Evolutionary conservation across 2,329 filamentous ascomycete genomes (phyloP).

Genomic region (Cladosporium velox): DNA sequence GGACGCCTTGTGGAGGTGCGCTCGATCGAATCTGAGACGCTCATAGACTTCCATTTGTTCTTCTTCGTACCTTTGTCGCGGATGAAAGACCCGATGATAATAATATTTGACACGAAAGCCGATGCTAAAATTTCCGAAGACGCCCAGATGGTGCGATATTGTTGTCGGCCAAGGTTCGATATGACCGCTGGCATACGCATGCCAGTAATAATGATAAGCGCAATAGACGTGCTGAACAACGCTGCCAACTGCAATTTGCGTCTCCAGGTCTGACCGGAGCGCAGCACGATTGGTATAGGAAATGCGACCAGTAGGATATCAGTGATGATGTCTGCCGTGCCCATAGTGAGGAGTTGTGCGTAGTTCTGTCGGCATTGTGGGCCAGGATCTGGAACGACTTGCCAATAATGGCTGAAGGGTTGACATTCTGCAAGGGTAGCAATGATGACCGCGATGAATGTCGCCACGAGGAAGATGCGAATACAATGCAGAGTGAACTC

Average conservation of each 20-base stretch:
- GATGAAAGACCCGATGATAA: constrained; percentile 90
- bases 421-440: constrained; percentile 81
- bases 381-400: constrained; percentile 72
- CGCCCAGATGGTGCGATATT: constrained; percentile 83
- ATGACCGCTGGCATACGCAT: constrained; percentile 83
- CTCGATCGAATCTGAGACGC: constrained; percentile 53
- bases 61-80: constrained; percentile 90
- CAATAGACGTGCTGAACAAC: constrained; percentile 81
- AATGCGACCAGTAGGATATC: constrained; percentile 86
- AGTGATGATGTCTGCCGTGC: constrained; percentile 82
- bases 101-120: constrained; percentile 79
- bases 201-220: constrained; percentile 75
- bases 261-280: constrained; percentile 72
- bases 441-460: constrained; percentile 78
- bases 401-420: constrained; percentile 59
- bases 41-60: constrained; percentile 68
- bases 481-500: constrained; percentile 70
- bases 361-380: constrained; percentile 83
- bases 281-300: constrained; percentile 83
- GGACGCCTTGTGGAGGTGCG: constrained; percentile 61
- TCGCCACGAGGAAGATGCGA: constrained; percentile 72
- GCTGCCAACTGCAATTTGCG: constrained; percentile 77
- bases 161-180: constrained; percentile 69
- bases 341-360: constrained; percentile 85
- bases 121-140: constrained; percentile 90